Evolutionary conservation across 345 rosid species (phyloP).

Genomic region (Gossypium ekmanianum): DNA sequence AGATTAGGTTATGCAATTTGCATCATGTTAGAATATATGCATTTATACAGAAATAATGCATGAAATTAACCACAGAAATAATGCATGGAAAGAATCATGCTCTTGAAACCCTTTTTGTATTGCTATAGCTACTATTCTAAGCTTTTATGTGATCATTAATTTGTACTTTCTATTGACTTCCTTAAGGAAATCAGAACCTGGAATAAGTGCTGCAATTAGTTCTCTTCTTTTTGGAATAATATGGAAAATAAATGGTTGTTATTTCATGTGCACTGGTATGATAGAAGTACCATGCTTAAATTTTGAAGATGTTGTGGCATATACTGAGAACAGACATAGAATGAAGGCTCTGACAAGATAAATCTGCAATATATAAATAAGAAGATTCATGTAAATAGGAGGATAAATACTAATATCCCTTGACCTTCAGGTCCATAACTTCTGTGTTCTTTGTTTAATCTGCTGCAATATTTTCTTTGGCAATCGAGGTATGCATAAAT

Average conservation of each 20-base stretch:
- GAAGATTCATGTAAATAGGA: no score
- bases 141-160: background rate
- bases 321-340: no score
- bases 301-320: no score
- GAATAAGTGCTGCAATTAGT: background rate
- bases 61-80: background rate
- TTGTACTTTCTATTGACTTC: background rate
- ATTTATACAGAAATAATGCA: background rate
- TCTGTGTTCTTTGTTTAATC: background rate
- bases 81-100: background rate
- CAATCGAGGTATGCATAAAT: no score
- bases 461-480: background rate
- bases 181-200: background rate
- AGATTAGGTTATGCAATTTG: background rate
- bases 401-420: no score
- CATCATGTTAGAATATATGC: background rate
- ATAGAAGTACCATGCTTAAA: no score
- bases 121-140: background rate
- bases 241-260: background rate
- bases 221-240: background rate
- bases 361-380: no score
- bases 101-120: background rate
- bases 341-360: no score
- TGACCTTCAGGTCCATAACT: no score
- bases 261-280: no score